Base-by-base conservation (phyloP, 2,329 filamentous ascomycete species). In the Diplocarpon rosae region DNA sequence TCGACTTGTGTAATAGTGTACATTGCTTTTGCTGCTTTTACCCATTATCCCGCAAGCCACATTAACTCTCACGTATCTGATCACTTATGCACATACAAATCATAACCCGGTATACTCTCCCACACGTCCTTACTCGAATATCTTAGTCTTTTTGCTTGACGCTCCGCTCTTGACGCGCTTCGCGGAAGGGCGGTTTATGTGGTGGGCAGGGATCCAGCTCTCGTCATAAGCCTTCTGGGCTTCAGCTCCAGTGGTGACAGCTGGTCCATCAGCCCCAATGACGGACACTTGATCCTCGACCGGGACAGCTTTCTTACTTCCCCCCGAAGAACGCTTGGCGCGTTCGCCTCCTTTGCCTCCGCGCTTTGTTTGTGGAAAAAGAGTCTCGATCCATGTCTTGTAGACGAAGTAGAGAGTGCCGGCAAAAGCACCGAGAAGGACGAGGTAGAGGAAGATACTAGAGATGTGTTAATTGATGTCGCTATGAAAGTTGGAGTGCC, bases 401-500 rank as follows among this genome's bases (percentile, higher is more conserved):
- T 98, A 98, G 69, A 95, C 87, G 67, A 95, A 95, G 78, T 90
- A 95, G 63, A 83, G 77, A 43, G 82, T 87, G 51, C 84, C 88
- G 53, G 69, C 78, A 63, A 94, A 93, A 52, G 74, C 76, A 50
- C 75, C 80, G 43, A 82, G 72, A 57, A 98, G 83, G 72, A 96
- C 81, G 63, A 95, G 73, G 73, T 96, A 96, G 52, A 98, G 80
- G 80, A 98, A 98, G 69, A 96, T 87, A 63, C 92, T 96, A 52
- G 13, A 36, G 36, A 57, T 42, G 27, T 40, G 36, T 50, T 50
- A 59, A 45, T 45, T 50, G 43, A 39, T 46, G 45, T 39, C 44
- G 43, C 34, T 30, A 34, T 28, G 3, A 30, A 9, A 38, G 24
- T 7, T 16, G n/a, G 29, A 45, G 44, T 14, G n/a, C 66, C 82